These are phyloP conservation scores for Volvariella surrecta DNA, from an alignment of 1,284 basidiomycete genomes.

Conservation along the genomic window DNA sequence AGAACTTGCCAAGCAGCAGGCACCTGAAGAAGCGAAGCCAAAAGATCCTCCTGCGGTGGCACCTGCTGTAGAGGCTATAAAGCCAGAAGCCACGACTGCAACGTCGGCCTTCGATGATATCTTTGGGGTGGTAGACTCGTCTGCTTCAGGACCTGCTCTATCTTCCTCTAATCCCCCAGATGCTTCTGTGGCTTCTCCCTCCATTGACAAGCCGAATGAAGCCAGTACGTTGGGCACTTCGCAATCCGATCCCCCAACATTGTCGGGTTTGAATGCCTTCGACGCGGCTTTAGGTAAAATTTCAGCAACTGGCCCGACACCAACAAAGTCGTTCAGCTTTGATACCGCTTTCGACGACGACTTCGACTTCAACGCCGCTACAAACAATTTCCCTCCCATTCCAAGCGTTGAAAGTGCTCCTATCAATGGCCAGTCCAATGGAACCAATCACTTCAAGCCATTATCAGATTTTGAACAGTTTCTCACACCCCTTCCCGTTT, in stretches of 20 bases:
- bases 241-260: constrained; percentile 8
- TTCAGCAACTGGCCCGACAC: constrained; percentile 18
- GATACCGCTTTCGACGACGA: constrained; percentile 79
- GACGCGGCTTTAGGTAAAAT: constrained; percentile 60
- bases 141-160: constrained; percentile 10
- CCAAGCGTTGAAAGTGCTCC: too few relatives aligned
- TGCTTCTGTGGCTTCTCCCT: constrained; percentile 14
- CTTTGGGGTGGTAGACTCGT: constrained; percentile 40
- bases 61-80: constrained; percentile 16
- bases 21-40: constrained; percentile 10
- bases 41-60: constrained; percentile 12
- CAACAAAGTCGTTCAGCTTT: constrained; percentile 35
- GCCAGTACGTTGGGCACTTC: constrained; percentile 4
- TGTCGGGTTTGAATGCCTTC: constrained; percentile 57
- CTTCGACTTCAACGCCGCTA: constrained; percentile 68
- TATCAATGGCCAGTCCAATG: too few relatives aligned
- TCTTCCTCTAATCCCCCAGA: constrained; percentile 1
- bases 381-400: constrained; percentile 6
- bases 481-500: too few relatives aligned
- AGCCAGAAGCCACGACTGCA: constrained; percentile 8
- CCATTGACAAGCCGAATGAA: constrained; percentile 14
- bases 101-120: constrained; percentile 50
- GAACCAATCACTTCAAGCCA: too few relatives aligned
- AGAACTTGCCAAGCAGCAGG: constrained; percentile 20
- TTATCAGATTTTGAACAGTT: too few relatives aligned